These are phyloP conservation scores for Boletus sp. DNA, from an alignment of 768 basidiomycete genomes.

Conservation along the genomic window DNA sequence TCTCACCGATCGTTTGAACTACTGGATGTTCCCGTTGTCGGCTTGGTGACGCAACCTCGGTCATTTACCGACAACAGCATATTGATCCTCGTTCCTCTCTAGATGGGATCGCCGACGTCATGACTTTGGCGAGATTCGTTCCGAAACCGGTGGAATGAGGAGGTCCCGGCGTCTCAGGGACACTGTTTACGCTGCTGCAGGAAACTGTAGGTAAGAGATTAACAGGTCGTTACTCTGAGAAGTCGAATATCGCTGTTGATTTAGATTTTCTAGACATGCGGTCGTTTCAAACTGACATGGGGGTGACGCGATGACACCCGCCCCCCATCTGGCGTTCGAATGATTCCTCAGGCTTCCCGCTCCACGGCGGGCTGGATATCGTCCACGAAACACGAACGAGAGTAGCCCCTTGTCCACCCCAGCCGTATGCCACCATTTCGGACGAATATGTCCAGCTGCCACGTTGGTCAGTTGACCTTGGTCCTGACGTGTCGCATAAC, in stretches of 20 bases:
- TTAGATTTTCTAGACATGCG: slow-evolving; percentile 5
- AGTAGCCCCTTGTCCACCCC: slow-evolving; percentile 4
- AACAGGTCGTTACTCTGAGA: neutral
- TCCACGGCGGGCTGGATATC: slow-evolving; percentile 22
- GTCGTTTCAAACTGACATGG: slow-evolving; percentile 17
- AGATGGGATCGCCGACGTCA: slow-evolving; percentile 18
- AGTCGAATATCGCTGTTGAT: neutral
- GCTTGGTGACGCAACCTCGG: slow-evolving; percentile 23
- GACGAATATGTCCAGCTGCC: slow-evolving; percentile 11
- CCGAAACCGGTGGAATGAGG: slow-evolving; percentile 3
- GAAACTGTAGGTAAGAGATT: neutral
- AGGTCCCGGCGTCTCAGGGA: neutral
- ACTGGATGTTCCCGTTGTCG: slow-evolving; percentile 9
- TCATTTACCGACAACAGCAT: slow-evolving; percentile 14
- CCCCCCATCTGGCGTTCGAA: slow-evolving; percentile 8
- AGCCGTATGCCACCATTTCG: slow-evolving; percentile 4
- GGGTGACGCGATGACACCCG: neutral
- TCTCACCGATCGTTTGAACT: slow-evolving; percentile 20
- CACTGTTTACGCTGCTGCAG: neutral
- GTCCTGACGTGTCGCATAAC: slow-evolving; percentile 5
- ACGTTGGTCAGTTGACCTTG: slow-evolving; percentile 14
- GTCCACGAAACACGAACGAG: slow-evolving; percentile 19
- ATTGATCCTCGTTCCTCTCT: slow-evolving; percentile 9
- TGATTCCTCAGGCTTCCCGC: slow-evolving; percentile 1
- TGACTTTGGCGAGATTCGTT: slow-evolving; percentile 13